phyloP scores from a whole-genome alignment of 371 early-diverging fungal genomes.

The Syncephalastrum sp. region DNA sequence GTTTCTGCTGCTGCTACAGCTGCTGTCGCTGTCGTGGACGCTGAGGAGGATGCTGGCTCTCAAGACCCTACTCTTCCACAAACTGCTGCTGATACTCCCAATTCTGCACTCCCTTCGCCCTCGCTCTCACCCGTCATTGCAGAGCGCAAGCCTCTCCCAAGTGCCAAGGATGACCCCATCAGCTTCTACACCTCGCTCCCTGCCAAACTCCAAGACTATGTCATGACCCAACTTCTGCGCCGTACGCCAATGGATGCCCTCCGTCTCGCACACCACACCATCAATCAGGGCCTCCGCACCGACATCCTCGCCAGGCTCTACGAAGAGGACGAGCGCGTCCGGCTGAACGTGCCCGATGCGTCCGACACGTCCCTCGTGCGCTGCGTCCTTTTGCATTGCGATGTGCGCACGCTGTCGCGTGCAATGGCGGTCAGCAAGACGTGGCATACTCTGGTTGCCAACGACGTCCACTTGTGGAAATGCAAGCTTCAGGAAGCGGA shows the following conservation, averaged over 20 bases:
- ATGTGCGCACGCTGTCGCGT: slow-evolving; percentile 72
- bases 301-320: slow-evolving; percentile 79
- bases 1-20: too few species aligned
- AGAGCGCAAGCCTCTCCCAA: slow-evolving; percentile 3
- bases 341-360: too few species aligned
- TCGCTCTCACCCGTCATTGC: slow-evolving; percentile 13
- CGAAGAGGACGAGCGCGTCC: too few species aligned
- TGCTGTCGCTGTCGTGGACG: too few species aligned
- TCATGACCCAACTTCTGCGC: slow-evolving; percentile 19
- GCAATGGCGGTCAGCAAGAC: slow-evolving; percentile 71
- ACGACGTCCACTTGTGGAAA: slow-evolving; percentile 61
- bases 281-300: slow-evolving; percentile 78
- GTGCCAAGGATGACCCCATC: background rate
- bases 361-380: slow-evolving; percentile 39
- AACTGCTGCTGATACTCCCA: slow-evolving; percentile 11
- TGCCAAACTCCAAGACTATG: slow-evolving; percentile 12
- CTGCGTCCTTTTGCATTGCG: slow-evolving; percentile 78
- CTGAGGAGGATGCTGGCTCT: too few species aligned
- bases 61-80: background rate
- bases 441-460: slow-evolving; percentile 79
- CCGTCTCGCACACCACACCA: slow-evolving; percentile 75
- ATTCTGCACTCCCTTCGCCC: slow-evolving; percentile 21
- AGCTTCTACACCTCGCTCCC: slow-evolving; percentile 11
- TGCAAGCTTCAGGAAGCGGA: slow-evolving; percentile 14
- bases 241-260: slow-evolving; percentile 62